Conservation (phyloP, 441 rosid species). For the Brassica hybrid region DNA sequence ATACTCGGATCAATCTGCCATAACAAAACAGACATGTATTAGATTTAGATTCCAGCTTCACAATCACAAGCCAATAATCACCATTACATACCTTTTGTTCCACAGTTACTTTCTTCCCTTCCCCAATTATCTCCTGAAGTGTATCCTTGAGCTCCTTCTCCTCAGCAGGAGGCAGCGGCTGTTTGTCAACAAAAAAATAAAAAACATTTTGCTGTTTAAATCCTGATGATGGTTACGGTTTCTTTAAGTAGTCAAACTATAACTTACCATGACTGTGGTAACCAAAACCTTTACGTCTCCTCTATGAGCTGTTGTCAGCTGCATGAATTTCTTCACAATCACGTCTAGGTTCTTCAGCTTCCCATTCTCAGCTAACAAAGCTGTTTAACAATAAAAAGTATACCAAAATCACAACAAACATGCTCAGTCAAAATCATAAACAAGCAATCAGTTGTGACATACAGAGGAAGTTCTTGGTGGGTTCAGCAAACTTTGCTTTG, state of each 20-base stretch:
- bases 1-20: background rate
- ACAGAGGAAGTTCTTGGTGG: constrained; percentile 82
- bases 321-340: constrained; percentile 66
- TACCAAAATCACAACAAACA: background rate
- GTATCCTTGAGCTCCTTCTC: constrained; percentile 75
- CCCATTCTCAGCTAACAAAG: constrained; percentile 77
- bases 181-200: constrained; percentile 16
- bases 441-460: constrained; percentile 29
- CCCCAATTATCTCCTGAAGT: constrained; percentile 68
- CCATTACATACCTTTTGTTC: constrained; percentile 67
- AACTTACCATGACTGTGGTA: constrained; percentile 82
- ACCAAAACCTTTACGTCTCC: constrained; percentile 82
- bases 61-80: background rate
- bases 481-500: constrained; percentile 69
- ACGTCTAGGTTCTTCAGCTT: constrained; percentile 65
- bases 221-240: background rate
- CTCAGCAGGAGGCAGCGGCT: constrained; percentile 75
- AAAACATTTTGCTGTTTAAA: background rate
- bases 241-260: background rate
- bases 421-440: background rate
- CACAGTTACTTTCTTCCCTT: constrained; percentile 66
- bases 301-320: constrained; percentile 83
- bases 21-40: background rate
- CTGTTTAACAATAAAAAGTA: constrained; percentile 37
- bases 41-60: background rate